Evolutionary conservation across 306 rosid genomes (phyloP).

Genomic region (Lathyrus sativus): DNA sequence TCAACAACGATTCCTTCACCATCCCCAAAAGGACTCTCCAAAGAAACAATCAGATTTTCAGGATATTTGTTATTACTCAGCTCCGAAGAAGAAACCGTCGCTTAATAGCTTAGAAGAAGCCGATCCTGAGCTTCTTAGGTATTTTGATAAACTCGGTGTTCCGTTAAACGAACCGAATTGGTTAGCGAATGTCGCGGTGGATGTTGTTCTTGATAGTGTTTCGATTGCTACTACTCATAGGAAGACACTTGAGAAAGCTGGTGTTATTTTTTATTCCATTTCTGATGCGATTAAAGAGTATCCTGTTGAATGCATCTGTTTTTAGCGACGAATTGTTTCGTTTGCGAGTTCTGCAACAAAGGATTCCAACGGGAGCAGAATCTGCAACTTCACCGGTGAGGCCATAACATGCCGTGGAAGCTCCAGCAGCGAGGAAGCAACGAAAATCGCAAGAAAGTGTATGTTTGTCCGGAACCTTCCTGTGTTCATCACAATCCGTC

Average conservation of each 20-base stretch:
- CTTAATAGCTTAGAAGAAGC: constrained; percentile 74
- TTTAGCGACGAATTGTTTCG: constrained; percentile 82
- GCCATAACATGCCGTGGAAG: constrained; percentile 93
- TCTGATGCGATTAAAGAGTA: constrained; percentile 83
- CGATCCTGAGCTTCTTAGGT: constrained; percentile 74
- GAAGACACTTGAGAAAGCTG: constrained; percentile 72
- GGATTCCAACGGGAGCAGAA: constrained; percentile 95
- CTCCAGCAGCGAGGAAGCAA: constrained; percentile 67
- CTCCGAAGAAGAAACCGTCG: constrained; percentile 69
- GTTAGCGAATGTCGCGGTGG: constrained; percentile 82
- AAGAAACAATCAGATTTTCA: constrained; percentile 74
- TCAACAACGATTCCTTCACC: constrained; percentile 68
- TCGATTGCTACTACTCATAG: constrained; percentile 91
- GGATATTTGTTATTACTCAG: constrained; percentile 79
- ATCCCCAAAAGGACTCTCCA: constrained; percentile 81
- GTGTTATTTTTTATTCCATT: constrained; percentile 85
- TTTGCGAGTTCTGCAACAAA: constrained; percentile 93
- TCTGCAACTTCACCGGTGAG: constrained; percentile 91
- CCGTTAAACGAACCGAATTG: constrained; percentile 81
- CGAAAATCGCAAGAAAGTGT: too few species aligned
- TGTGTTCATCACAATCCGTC: too few species aligned
- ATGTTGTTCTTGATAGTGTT: constrained; percentile 84
- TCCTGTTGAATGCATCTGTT: too few species aligned
- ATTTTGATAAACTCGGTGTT: constrained; percentile 76
- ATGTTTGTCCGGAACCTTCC: too few species aligned